Conservation (phyloP, 2,329 filamentous ascomycete species). For the Botrytis paeoniae region DNA sequence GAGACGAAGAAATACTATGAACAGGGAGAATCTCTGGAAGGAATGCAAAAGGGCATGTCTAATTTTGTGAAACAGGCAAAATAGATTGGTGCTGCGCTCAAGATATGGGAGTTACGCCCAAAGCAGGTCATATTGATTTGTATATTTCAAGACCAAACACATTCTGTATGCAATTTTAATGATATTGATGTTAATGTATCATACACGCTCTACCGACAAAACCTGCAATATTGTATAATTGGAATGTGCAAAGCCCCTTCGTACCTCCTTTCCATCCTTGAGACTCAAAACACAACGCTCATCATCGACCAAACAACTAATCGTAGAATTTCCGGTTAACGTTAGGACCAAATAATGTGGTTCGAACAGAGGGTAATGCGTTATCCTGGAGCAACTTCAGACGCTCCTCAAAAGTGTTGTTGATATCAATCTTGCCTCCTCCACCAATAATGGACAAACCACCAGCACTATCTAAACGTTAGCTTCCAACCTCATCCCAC, state of each 20-base stretch:
- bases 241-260: conserved; percentile 20
- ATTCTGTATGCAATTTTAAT: conserved; percentile 13
- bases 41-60: conserved; percentile 32
- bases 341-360: conserved; percentile 90
- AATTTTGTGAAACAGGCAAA: conserved; percentile 28
- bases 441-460: conserved; percentile 79
- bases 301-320: conserved; percentile 45
- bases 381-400: conserved; percentile 80
- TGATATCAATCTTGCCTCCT: conserved; percentile 92
- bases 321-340: conserved; percentile 94
- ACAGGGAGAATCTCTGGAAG: conserved; percentile 41
- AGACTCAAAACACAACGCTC: conserved; percentile 11
- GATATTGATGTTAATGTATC: conserved; percentile 30
- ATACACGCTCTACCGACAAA: conserved; percentile 36
- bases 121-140: not conserved
- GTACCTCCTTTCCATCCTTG: conserved; percentile 6
- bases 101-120: not conserved
- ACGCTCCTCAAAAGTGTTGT: conserved; percentile 96
- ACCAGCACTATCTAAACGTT: conserved; percentile 61
- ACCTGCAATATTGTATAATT: conserved; percentile 25
- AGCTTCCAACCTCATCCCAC: conserved; percentile 12
- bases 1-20: conserved; percentile 7
- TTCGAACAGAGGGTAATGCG: conserved; percentile 78
- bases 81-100: not conserved
- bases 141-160: not conserved